phyloP scores from a whole-genome alignment of 805 yeast genomes.

The Yamadazyma laniorum region DNA sequence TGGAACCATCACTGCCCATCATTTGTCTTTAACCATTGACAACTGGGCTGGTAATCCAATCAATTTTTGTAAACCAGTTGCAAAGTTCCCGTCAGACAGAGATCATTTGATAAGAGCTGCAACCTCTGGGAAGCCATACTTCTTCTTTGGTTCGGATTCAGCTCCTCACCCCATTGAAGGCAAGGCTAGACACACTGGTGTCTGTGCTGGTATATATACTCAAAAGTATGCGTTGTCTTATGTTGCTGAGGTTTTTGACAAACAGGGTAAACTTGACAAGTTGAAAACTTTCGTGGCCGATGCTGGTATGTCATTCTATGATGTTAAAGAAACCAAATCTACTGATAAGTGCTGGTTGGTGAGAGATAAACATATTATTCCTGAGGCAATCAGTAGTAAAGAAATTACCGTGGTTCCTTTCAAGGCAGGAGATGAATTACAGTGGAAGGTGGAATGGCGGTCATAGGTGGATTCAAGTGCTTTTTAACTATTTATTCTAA shows the following conservation, averaged over 20 bases:
- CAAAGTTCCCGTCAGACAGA: conserved; percentile 84
- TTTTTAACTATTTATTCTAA: conserved; percentile 2
- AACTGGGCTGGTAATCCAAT: conserved; percentile 96
- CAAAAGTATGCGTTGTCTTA: conserved; percentile 81
- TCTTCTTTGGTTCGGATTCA: conserved; percentile 95
- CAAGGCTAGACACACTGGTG: conserved; percentile 75
- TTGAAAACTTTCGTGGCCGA: conserved; percentile 74
- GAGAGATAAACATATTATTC: conserved; percentile 53
- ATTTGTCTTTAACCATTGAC: conserved; percentile 82
- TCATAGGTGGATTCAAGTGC: conserved; percentile 4
- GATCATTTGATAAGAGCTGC: conserved; percentile 84
- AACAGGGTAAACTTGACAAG: conserved; percentile 57
- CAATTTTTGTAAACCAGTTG: conserved; percentile 97
- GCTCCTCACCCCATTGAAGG: conserved; percentile 92
- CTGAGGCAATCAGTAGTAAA: conserved; percentile 51
- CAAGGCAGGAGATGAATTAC: conserved; percentile 71
- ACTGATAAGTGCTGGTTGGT: conserved; percentile 51
- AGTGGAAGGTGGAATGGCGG: conserved; percentile 78
- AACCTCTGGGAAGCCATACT: conserved; percentile 84
- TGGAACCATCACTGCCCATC: conserved; percentile 96
- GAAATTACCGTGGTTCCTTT: conserved; percentile 69
- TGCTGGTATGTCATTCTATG: conserved; percentile 71
- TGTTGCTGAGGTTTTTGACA: conserved; percentile 82
- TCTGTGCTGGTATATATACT: conserved; percentile 97
- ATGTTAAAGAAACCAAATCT: conserved; percentile 43